Base-by-base conservation (phyloP, 306 rosid genomes). In the Myrica gale region DNA sequence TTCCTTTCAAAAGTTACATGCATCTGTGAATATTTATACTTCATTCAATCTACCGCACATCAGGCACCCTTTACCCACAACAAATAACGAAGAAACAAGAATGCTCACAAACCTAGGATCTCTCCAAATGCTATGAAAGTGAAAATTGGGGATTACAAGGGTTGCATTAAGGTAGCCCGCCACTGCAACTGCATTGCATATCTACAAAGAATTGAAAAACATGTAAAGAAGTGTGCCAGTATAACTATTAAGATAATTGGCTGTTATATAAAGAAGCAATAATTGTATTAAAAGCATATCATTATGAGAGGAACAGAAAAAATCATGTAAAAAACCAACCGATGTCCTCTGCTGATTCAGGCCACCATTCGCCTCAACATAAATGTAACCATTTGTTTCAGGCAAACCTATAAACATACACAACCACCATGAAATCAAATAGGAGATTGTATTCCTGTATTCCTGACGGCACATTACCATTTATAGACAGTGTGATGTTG, bases 151-250 rank as follows among this genome's bases (percentile, higher is more conserved):
- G 71, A 95, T 92, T 55, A 95, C 82, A 78, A 95, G 99, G 32
- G 99, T 95, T 71, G 97, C 99, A 83, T 95, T 95, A 61, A 95
- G 97, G 89, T 90, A 92, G 56, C 97, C 99, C 21, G 97, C 99
- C 75, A 95, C 97, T 16, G 99, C 97, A 84, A 90, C 99, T 3
- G 99, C 99, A 83, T 95, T 95, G 96, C 99, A 95, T 69, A 95
- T 84, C 98, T 94, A 70, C 70, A 50, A 84, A 71, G 51, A 76
- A 78, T 78, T 55, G 57, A 78, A 52, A 87, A 79, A 48, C 72
- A 79, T 62, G 76, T 53, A 74, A 60, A 47, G 51, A 68, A 72
- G 51, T 46, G 8, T 71, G 81, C 82, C 74, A 76, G 81, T 21
- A 78, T 37, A 48, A 79, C 46, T 57, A 23, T 57, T 74, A 69